Base-by-base conservation (phyloP, 495 filamentous ascomycete genomes). In the Hamigera avellanea region DNA sequence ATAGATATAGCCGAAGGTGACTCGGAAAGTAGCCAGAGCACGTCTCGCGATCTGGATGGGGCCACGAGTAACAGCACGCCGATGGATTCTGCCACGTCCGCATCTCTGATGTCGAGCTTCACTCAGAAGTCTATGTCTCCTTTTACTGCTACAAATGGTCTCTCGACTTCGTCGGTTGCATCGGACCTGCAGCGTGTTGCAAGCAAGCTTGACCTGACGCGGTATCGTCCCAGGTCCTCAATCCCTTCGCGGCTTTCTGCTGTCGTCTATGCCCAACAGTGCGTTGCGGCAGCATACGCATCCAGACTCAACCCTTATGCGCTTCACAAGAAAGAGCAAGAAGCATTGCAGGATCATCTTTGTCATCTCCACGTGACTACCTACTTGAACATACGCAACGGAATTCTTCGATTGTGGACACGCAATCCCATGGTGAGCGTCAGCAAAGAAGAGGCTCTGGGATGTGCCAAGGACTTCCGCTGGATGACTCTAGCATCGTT, bases 301-400 rank as follows among this genome's bases (percentile, higher is more conserved):
- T 95, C 86, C 32, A 73, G 91, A 33, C 69, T 99, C 3, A 86
- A 89, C 43, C 91, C 93, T 4, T 94, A 87, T 58, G 75, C 81
- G 12, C 62, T 99, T 12, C 87, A 95, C 58, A 68, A 67, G n/a
- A 76, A 81, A 37, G 91, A 99, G 52, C 87, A 95, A 53, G 54
- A 71, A 41, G 72, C 86, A 33, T 61, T 99, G 14, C 73, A 81
- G 39, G 66, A 83, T 26, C 76, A 91, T 54, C 75, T 99, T 39
- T 93, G 79, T 52, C 79, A 84, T 46, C 66, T 79, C 21, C 89
- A 99, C 50, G 86, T 96, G 37, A 93, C 91, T 8, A 80, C 82
- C n/a, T 99, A 96, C 55, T 61, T 99, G 19, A 95, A 95, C 57
- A 95, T 99, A 40, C 72, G 91, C 40, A 99, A 99, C 57, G 86